A percentile compares a stretch with the other conserved stretches of the same genome.
Conservation (phyloP, 495 filamentous ascomycete species). For the Podospora pseudopauciseta region DNA sequence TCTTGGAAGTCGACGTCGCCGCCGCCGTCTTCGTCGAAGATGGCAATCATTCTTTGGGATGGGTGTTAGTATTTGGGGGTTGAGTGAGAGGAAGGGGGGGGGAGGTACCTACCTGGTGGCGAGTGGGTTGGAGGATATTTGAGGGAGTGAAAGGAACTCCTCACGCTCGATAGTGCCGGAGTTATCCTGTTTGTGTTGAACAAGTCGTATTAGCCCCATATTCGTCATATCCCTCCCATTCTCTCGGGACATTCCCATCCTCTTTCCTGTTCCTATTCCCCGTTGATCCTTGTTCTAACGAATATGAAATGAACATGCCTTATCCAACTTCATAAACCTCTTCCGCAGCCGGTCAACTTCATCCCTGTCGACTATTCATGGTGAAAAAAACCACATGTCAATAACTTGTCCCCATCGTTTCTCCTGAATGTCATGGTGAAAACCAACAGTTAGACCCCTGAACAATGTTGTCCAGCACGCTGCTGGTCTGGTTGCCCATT, state of each 20-base stretch:
- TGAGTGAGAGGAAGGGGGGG: not conserved
- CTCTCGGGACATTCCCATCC: not conserved
- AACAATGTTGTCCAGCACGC: conserved; percentile 91
- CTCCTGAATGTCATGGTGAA: not conserved
- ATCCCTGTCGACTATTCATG: conserved; percentile 77
- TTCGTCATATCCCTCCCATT: not conserved
- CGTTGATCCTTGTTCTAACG: not conserved
- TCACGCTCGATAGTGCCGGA: conserved; percentile 98
- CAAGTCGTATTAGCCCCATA: not conserved
- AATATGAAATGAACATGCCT: conserved; percentile 52
- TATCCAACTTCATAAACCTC: conserved; percentile 98
- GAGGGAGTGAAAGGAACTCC: conserved; percentile 93
- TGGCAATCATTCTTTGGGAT: conserved; percentile 87
- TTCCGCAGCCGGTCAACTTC: conserved; percentile 94
- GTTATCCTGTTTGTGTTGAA: conserved; percentile 63
- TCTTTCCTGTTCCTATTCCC: not conserved
- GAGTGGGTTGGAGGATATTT: conserved; percentile 96
- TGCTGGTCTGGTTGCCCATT: conserved; percentile 79
- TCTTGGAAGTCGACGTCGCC: conserved; percentile 99
- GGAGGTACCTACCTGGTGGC: conserved; percentile 68
- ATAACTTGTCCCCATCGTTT: not conserved
- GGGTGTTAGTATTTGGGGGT: not conserved
- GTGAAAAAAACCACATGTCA: not conserved
- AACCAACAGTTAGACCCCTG: conserved; percentile 86
- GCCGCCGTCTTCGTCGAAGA: conserved; percentile 98